Conservation (phyloP, 495 filamentous ascomycete genomes). For the Penicillium pancosmium region DNA sequence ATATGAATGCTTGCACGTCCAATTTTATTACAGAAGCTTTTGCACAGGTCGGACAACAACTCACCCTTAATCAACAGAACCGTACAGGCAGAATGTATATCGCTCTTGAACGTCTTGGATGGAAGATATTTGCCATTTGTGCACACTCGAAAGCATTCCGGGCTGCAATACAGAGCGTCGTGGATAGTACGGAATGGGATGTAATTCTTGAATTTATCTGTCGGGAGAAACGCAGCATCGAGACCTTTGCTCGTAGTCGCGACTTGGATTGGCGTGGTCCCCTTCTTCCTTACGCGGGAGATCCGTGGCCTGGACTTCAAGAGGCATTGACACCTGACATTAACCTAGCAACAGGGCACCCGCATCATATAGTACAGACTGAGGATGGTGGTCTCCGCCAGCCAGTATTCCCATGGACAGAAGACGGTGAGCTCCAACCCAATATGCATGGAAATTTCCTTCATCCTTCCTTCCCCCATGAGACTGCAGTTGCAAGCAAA, state of each 20-base stretch:
- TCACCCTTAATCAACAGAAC: not conserved
- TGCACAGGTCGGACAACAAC: not conserved
- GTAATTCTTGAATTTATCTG: slow-evolving; percentile 20
- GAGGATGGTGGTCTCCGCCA: slow-evolving; percentile 9
- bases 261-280: slow-evolving; percentile 34
- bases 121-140: slow-evolving; percentile 40
- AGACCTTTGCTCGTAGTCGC: slow-evolving; percentile 33
- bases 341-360: slow-evolving; percentile 20
- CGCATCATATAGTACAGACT: slow-evolving; percentile 26
- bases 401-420: slow-evolving; percentile 14
- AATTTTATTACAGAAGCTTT: not conserved
- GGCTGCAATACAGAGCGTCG: slow-evolving; percentile 6
- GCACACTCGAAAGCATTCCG: slow-evolving; percentile 37
- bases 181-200: slow-evolving; percentile 21
- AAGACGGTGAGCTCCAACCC: slow-evolving; percentile 15
- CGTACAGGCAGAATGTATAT: not conserved
- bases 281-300: slow-evolving; percentile 16
- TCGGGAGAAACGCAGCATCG: slow-evolving; percentile 29
- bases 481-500: not conserved
- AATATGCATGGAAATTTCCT: slow-evolving; percentile 19
- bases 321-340: slow-evolving; percentile 8
- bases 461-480: not conserved
- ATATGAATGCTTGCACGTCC: not conserved
- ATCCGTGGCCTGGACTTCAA: slow-evolving; percentile 8
- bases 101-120: slow-evolving; percentile 20